Conservation (phyloP, 2,329 filamentous ascomycete species). For the Diplocarpon rosae region DNA sequence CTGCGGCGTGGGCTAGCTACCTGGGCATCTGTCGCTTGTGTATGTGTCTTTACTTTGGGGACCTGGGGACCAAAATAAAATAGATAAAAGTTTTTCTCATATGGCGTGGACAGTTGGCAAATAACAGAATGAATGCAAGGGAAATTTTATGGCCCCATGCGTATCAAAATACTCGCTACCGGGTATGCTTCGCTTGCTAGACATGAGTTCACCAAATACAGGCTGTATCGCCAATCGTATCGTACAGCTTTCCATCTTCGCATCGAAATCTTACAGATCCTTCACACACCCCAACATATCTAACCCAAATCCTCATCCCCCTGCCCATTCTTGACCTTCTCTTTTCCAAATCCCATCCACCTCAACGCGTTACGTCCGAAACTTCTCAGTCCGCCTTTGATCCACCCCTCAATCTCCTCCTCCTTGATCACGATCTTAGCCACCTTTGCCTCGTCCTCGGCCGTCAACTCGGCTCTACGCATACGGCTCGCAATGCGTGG, state of each 20-base stretch:
- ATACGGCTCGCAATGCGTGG: conserved; percentile 66
- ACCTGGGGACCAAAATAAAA: conserved; percentile 7
- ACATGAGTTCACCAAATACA: no score
- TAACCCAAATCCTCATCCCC: conserved; percentile 4
- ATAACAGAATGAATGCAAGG: conserved; percentile 13
- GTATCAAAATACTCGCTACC: no score
- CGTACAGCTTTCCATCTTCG: no score
- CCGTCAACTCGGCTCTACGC: conserved; percentile 61
- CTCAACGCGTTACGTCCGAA: conserved; percentile 29
- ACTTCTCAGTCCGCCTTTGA: conserved; percentile 47
- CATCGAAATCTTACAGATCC: neutral
- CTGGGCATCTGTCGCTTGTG: no score
- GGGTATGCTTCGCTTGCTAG: no score
- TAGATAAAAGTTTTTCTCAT: conserved; percentile 20
- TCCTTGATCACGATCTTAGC: conserved; percentile 50
- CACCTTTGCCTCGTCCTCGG: conserved; percentile 60
- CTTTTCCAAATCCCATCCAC: conserved; percentile 15
- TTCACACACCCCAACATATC: neutral
- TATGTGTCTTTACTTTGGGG: no score
- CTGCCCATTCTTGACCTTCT: conserved; percentile 10
- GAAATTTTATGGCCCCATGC: conserved; percentile 12
- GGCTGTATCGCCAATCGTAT: no score
- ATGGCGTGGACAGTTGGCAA: neutral
- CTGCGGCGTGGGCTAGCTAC: no score
- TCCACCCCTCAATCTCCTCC: conserved; percentile 60